These are phyloP conservation scores for Penicillium hesseltinei DNA, from an alignment of 2,329 filamentous ascomycete genomes.

Conservation along the genomic window DNA sequence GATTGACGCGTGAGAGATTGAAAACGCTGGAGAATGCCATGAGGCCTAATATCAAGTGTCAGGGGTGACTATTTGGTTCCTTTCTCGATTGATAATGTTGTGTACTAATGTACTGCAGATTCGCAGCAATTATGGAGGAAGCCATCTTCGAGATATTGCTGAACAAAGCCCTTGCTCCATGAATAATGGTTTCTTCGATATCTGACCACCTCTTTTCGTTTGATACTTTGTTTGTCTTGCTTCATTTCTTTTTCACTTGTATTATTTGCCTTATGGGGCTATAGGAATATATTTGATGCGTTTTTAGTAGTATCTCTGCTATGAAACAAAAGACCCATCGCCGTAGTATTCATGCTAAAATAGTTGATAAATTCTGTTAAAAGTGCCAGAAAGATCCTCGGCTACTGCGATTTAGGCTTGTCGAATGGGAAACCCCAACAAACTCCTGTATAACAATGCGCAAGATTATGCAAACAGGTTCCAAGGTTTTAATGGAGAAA, in stretches of 20 bases:
- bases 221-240: not conserved
- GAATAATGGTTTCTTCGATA: not conserved
- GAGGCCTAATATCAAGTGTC: conserved; percentile 16
- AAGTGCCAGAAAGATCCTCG: not conserved
- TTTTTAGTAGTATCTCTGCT: not conserved
- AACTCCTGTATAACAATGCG: too few species aligned
- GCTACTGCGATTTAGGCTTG: not conserved
- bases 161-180: not conserved
- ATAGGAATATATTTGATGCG: not conserved
- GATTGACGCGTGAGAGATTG: conserved; percentile 21
- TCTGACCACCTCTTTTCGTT: not conserved
- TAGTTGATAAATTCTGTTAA: not conserved
- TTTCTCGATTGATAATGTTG: not conserved
- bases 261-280: not conserved
- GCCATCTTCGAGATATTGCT: conserved; percentile 10
- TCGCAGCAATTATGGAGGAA: conserved; percentile 14
- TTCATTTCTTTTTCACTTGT: not conserved
- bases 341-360: not conserved
- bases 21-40: conserved; percentile 16
- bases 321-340: not conserved
- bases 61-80: conserved; percentile 8
- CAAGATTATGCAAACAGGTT: not conserved
- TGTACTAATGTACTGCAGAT: not conserved
- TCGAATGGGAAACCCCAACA: not conserved
- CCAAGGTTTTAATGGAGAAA: not conserved